Conservation (phyloP, 106 monocot species). For the Phalaenopsis aphrodite region DNA sequence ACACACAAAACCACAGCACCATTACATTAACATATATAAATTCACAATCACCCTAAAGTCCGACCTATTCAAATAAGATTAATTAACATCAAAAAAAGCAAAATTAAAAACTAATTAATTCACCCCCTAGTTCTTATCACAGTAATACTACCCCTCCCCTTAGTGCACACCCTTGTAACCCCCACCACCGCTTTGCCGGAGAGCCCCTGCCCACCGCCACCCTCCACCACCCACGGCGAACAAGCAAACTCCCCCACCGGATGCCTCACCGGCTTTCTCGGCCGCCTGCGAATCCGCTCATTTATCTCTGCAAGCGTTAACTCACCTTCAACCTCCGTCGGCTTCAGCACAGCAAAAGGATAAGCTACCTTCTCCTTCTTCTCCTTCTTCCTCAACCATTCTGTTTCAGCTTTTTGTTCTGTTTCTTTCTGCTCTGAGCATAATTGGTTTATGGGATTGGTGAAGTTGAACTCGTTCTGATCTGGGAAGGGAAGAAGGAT, state of each 20-base stretch:
- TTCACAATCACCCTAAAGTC: no score
- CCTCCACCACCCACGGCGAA: slow-evolving; percentile 33
- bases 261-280: slow-evolving; percentile 69
- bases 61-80: no score
- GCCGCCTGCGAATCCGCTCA: slow-evolving; percentile 52
- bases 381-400: slow-evolving; percentile 4
- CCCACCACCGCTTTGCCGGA: slow-evolving; percentile 90
- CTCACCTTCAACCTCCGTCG: slow-evolving; percentile 36
- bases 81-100: neutral
- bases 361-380: slow-evolving; percentile 36
- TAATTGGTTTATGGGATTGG: neutral
- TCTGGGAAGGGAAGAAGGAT: neutral
- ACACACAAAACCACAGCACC: no score
- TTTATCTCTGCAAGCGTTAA: slow-evolving; percentile 81
- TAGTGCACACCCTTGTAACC: slow-evolving; percentile 69
- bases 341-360: slow-evolving; percentile 79
- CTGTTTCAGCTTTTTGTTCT: no score
- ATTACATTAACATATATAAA: no score
- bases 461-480: neutral
- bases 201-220: slow-evolving; percentile 35
- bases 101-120: slow-evolving; percentile 5
- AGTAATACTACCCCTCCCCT: slow-evolving; percentile 77
- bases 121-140: slow-evolving; percentile 88
- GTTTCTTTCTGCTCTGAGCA: neutral
- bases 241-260: slow-evolving; percentile 76